A percentile compares a stretch with the other conserved stretches of the same genome.
phyloP scores from a whole-genome alignment of 2,329 filamentous ascomycete genomes.

The Dothistroma septosporum region DNA sequence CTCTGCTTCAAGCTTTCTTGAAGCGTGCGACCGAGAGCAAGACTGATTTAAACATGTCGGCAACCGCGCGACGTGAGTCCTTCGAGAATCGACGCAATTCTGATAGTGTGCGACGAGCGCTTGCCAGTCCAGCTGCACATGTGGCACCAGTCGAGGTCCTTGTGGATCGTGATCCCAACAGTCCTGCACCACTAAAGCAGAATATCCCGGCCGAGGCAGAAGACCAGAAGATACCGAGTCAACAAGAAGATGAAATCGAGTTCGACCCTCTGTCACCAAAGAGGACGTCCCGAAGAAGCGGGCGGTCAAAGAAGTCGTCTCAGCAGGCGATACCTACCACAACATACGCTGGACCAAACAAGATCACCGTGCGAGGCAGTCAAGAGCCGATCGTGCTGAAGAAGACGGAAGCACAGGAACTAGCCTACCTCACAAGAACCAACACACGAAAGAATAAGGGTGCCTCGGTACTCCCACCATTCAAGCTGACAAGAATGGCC shows the following conservation, averaged over 20 bases:
- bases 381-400: slow-evolving; percentile 43
- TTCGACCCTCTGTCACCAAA: slow-evolving; percentile 14
- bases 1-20: slow-evolving; percentile 48
- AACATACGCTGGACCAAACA: slow-evolving; percentile 36
- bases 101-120: slow-evolving; percentile 43
- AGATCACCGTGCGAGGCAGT: slow-evolving; percentile 43
- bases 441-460: slow-evolving; percentile 52
- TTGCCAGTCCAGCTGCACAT: slow-evolving; percentile 41
- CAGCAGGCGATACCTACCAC: slow-evolving; percentile 24
- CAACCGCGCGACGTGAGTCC: slow-evolving; percentile 38
- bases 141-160: slow-evolving; percentile 31
- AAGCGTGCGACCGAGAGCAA: slow-evolving; percentile 48
- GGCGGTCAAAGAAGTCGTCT: slow-evolving; percentile 20
- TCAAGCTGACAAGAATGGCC: slow-evolving; percentile 42
- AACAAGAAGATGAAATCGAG: slow-evolving; percentile 16
- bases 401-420: slow-evolving; percentile 47
- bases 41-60: slow-evolving; percentile 25
- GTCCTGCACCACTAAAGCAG: slow-evolving; percentile 38
- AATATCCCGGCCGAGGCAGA: slow-evolving; percentile 8
- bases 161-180: slow-evolving; percentile 47
- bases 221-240: slow-evolving; percentile 6
- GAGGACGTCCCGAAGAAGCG: slow-evolving; percentile 19
- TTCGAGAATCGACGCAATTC: slow-evolving; percentile 47
- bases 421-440: slow-evolving; percentile 42
- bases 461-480: slow-evolving; percentile 41